Evolutionary conservation across 768 basidiomycete species (phyloP).

Genomic region (Leccinum uliginosum): DNA sequence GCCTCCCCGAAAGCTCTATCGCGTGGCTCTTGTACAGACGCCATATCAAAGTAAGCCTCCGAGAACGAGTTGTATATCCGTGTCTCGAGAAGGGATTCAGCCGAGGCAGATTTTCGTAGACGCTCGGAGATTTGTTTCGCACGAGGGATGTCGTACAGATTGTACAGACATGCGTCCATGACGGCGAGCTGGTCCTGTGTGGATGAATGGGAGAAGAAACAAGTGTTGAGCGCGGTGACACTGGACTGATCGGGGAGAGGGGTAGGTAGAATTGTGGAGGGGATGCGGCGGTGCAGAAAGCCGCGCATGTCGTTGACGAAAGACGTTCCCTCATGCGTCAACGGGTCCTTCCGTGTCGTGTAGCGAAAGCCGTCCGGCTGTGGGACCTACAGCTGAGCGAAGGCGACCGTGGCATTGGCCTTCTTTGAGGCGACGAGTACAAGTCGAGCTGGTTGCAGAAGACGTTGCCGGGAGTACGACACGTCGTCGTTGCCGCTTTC

Average conservation of each 20-base stretch:
- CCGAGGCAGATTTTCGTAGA: slow-evolving; percentile 42
- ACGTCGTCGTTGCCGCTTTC: slow-evolving; percentile 20
- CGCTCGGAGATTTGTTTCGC: slow-evolving; percentile 70
- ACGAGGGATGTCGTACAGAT: slow-evolving; percentile 46
- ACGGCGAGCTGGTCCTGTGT: slow-evolving; percentile 68
- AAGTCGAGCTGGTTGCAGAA: slow-evolving; percentile 65
- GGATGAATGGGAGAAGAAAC: slow-evolving; percentile 60
- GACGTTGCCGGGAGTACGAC: slow-evolving; percentile 60
- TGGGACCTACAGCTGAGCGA: slow-evolving; percentile 35
- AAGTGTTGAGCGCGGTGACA: slow-evolving; percentile 36
- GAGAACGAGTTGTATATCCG: slow-evolving; percentile 64
- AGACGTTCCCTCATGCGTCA: slow-evolving; percentile 11
- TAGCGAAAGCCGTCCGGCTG: slow-evolving; percentile 38
- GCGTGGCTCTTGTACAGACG: slow-evolving; percentile 40
- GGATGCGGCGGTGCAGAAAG: slow-evolving; percentile 45
- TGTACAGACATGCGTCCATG: slow-evolving; percentile 79
- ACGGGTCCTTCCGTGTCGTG: slow-evolving; percentile 22
- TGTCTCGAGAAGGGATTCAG: slow-evolving; percentile 43
- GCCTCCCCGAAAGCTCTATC: slow-evolving; percentile 56
- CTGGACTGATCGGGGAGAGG: slow-evolving; percentile 52
- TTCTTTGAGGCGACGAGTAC: slow-evolving; percentile 64
- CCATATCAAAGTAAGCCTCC: slow-evolving; percentile 60
- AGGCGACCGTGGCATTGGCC: slow-evolving; percentile 47
- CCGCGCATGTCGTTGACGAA: slow-evolving; percentile 39
- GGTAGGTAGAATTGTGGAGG: slow-evolving; percentile 60